Evolutionary conservation across 805 yeast species (phyloP).

Genomic region (Metschnikowia peoriensis): DNA sequence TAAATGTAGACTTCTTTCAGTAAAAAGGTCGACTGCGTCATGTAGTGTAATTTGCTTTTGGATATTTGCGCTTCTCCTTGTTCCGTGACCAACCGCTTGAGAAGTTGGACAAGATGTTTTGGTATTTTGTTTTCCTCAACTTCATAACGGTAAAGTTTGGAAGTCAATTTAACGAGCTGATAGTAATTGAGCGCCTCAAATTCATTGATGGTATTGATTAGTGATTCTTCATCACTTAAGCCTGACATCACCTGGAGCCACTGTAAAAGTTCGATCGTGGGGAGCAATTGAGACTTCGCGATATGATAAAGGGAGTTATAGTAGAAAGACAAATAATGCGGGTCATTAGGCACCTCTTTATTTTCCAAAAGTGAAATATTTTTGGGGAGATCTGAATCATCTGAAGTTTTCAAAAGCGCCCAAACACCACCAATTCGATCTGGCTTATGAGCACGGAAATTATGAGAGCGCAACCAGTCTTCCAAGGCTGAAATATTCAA

Average conservation of each 20-base stretch:
- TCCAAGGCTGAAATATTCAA: constrained; percentile 83
- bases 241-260: constrained; percentile 87
- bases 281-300: constrained; percentile 65
- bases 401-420: constrained; percentile 16
- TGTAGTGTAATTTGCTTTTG: constrained; percentile 30
- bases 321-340: constrained; percentile 54
- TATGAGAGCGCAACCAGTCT: constrained; percentile 85
- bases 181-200: constrained; percentile 59
- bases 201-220: constrained; percentile 51
- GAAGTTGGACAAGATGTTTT: constrained; percentile 26
- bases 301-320: constrained; percentile 64
- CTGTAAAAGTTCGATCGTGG: constrained; percentile 76
- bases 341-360: constrained; percentile 27
- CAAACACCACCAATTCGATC: constrained; percentile 32
- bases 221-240: constrained; percentile 60
- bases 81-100: constrained; percentile 33
- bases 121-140: constrained; percentile 71
- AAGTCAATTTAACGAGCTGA: constrained; percentile 65
- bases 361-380: constrained; percentile 27
- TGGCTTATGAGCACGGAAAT: constrained; percentile 42
- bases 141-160: constrained; percentile 78
- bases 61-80: constrained; percentile 38
- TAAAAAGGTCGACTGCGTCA: constrained; percentile 40
- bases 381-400: neutral
- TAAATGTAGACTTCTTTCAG: constrained; percentile 43